Percentiles rank a stretch among this genome's conserved stretches.
phyloP scores from a whole-genome alignment of 1,284 basidiomycete species.

The Rugosomyces carneus region DNA sequence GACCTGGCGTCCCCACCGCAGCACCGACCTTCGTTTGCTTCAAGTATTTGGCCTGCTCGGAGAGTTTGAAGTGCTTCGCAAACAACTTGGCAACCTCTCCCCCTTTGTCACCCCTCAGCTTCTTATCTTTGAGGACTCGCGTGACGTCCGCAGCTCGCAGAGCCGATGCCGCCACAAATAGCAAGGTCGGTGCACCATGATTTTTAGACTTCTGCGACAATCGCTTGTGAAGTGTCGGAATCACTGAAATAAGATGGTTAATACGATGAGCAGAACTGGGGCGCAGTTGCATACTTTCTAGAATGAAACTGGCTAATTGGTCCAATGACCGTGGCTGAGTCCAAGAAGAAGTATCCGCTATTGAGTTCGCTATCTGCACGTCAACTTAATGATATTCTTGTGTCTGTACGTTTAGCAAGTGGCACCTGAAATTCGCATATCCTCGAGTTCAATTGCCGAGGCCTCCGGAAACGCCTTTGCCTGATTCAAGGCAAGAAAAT shows the following conservation, averaged over 20 bases:
- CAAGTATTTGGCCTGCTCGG: conserved; percentile 73
- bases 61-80: conserved; percentile 80
- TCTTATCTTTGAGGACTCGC: conserved; percentile 61
- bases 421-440: conserved; percentile 66
- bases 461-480: conserved; percentile 57
- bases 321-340: conserved; percentile 63
- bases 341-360: conserved; percentile 71
- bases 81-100: conserved; percentile 83
- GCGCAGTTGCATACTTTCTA: conserved; percentile 42
- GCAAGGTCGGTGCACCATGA: conserved; percentile 70
- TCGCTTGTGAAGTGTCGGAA: conserved; percentile 63
- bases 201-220: conserved; percentile 67
- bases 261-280: not conserved
- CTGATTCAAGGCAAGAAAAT: conserved; percentile 59
- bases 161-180: conserved; percentile 74
- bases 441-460: conserved; percentile 66
- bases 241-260: conserved; percentile 33
- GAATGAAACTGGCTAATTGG: conserved; percentile 65
- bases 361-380: conserved; percentile 55
- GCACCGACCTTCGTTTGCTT: conserved; percentile 68
- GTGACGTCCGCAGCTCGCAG: conserved; percentile 75
- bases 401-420: conserved; percentile 6
- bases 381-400: conserved; percentile 37
- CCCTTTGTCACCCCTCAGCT: conserved; percentile 67
- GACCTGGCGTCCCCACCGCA: conserved; percentile 78